phyloP scores from a whole-genome alignment of 306 rosid genomes.

The Hippophae tibetana region DNA sequence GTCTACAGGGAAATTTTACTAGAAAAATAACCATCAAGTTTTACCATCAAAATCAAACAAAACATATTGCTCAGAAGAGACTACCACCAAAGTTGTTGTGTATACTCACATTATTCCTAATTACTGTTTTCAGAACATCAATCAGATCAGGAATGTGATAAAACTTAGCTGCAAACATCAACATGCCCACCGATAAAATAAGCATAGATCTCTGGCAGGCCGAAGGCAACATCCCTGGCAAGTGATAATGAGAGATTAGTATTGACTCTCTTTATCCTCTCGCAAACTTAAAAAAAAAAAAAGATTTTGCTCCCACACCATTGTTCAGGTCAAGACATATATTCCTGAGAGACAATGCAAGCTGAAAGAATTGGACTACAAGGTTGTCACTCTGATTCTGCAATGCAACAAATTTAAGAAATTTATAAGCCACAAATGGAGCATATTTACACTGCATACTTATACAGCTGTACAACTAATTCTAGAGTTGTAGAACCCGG shows the following conservation, averaged over 20 bases:
- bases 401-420: constrained; percentile 16
- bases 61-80: too few relatives aligned
- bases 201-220: constrained; percentile 63
- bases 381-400: constrained; percentile 69
- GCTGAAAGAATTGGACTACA: constrained; percentile 64
- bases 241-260: constrained; percentile 11
- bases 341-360: constrained; percentile 76
- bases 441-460: too few relatives aligned
- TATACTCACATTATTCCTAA: constrained; percentile 60
- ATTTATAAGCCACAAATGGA: neutral
- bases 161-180: constrained; percentile 64
- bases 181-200: constrained; percentile 64
- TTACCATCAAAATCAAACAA: constrained; percentile 5
- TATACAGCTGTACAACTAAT: too few relatives aligned
- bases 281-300: constrained; percentile 2
- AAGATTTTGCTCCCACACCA: constrained; percentile 35
- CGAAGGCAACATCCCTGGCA: constrained; percentile 56
- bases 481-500: too few relatives aligned
- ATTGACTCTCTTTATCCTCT: neutral
- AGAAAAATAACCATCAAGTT: neutral
- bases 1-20: neutral
- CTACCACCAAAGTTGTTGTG: neutral
- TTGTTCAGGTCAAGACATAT: constrained; percentile 47
- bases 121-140: constrained; percentile 50
- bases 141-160: constrained; percentile 67